A percentile compares a stretch with the other conserved stretches of the same genome.
phyloP scores from a whole-genome alignment of 163 green algal genomes.

The Chloromonas sp. region DNA sequence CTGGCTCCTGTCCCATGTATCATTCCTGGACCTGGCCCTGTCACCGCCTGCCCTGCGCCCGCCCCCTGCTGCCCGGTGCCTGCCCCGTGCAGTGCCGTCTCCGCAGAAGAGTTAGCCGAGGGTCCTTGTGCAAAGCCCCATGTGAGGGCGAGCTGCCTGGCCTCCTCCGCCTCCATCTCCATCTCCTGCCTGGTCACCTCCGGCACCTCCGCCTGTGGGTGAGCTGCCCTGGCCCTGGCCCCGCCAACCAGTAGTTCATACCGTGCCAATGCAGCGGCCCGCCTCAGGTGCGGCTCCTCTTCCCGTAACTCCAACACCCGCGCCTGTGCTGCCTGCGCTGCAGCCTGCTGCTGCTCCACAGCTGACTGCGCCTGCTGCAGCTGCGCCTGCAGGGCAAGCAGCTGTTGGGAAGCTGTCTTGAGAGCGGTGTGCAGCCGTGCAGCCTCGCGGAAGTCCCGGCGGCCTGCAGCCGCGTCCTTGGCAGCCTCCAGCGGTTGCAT shows the following conservation, averaged over 20 bases:
- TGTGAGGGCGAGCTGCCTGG: background rate
- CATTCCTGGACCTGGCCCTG: too few species aligned
- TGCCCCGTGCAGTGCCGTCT: too few species aligned
- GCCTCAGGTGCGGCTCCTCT: background rate
- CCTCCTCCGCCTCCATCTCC: background rate
- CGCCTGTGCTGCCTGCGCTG: background rate
- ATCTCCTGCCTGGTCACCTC: background rate
- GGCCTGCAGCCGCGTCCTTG: slow-evolving; percentile 1
- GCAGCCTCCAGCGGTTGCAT: background rate
- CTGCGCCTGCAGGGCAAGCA: background rate
- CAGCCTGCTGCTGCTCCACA: background rate
- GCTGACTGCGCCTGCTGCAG: background rate
- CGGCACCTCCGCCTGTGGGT: background rate
- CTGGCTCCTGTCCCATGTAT: too few species aligned
- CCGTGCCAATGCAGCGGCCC: background rate
- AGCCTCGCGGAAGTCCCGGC: slow-evolving; percentile 6
- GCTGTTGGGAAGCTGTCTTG: background rate
- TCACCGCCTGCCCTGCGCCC: too few species aligned
- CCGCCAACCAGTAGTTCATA: background rate
- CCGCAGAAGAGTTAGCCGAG: too few species aligned
- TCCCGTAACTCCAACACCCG: background rate
- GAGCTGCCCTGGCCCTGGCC: background rate
- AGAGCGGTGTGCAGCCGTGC: background rate
- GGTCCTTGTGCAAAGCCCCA: slow-evolving; percentile 1
- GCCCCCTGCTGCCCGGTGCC: too few species aligned